Base-by-base conservation (phyloP, 768 basidiomycete genomes). In the Nidularia pulvinata region DNA sequence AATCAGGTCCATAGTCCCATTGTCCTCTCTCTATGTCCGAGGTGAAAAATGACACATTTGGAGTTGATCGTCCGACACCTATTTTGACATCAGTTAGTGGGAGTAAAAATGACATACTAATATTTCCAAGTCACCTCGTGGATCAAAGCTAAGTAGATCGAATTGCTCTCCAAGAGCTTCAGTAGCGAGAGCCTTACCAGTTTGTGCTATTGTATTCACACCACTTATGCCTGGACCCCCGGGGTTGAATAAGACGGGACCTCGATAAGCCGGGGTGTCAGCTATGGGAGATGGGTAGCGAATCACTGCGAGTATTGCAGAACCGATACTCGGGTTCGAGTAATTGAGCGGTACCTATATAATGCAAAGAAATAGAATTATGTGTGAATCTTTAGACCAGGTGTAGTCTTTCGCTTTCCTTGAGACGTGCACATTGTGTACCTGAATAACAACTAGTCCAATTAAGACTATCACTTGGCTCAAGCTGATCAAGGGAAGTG, bases 181-280 rank as follows among this genome's bases (percentile, higher is more conserved):
- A 6, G 65, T 25, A 25, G 25, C 60, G 9, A 80, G 47, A 1
- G 49, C 33, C 7, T 59, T 52, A 1, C 71, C 77, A 0, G 37
- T 2, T 3, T 11, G 14, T 4, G 59, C 30, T 22, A 73, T 55
- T 0, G 69, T 19, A 4, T 64, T 59, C 6, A 79, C 70, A 2
- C 79, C 78, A 54, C 75, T 74, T 3, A 71, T 74, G 5, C 78
- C 79, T 1, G 78, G 79, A 1, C 80, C 78, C 13, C 79, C 76
- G 1, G 77, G 78, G 49, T 79, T 80, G 57, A 77, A 66, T 2
- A 80, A 59, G 13, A 80, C 64, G 1, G 77, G 78, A 0, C 79
- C 79, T 22, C 70, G 71, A 55, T 79, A 80, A 5, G 63, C 57
- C 1, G 65, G 57, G 1, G 75, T 52, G 2, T 65, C 53, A 9